Base-by-base conservation (phyloP, 2,329 filamentous ascomycete species). In the Trichothecium sympodiale region DNA sequence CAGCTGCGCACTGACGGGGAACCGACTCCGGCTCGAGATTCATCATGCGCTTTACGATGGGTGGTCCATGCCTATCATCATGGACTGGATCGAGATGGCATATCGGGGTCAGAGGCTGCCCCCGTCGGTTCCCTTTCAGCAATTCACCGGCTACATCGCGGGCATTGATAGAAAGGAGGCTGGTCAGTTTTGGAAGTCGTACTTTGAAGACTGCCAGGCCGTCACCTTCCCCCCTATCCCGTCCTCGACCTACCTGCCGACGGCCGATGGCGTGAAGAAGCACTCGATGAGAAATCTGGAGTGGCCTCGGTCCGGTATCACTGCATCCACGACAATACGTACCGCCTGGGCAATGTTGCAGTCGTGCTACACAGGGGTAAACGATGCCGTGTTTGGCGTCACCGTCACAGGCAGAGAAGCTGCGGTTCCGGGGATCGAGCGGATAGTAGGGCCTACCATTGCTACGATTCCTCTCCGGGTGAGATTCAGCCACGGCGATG, bases 291-390 rank as follows among this genome's bases (percentile, higher is more conserved):
- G 12, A 9, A 28, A 28, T 9, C 9, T 28, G 9, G 26, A n/a
- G 9, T 28, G n/a, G n/a, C n/a, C n/a, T n/a, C n/a, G n/a, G n/a
- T n/a, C 30, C 16, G 31, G 36, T 16, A 37, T 43, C 13, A 48
- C 42, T 8, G 37, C 34, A 2, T 41, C 46, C 8, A 43, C 45
- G 2, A 16, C 49, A 12, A 28, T 54, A 7, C 45, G 46, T 5
- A 47, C 50, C 0, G 52, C 52, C 3, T 55, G 52, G 52, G 52
- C 48, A 1, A 15, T 55, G n/a, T 28, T 45, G 7, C 34, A 44
- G 4, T 31, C 41, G 4, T 36, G 37, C 2, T 41, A 46, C 14
- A 44, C 44, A 12, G 29, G 29, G 4, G 53, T 38, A 15, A 34
- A 39, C 12, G 59, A 65, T 35, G 37, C 49, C 3, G 15, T 47